Percentiles rank a stretch among this genome's conserved stretches.
Evolutionary conservation across 495 filamentous ascomycete species (phyloP).

Genomic region (Xylaria palmicola): DNA sequence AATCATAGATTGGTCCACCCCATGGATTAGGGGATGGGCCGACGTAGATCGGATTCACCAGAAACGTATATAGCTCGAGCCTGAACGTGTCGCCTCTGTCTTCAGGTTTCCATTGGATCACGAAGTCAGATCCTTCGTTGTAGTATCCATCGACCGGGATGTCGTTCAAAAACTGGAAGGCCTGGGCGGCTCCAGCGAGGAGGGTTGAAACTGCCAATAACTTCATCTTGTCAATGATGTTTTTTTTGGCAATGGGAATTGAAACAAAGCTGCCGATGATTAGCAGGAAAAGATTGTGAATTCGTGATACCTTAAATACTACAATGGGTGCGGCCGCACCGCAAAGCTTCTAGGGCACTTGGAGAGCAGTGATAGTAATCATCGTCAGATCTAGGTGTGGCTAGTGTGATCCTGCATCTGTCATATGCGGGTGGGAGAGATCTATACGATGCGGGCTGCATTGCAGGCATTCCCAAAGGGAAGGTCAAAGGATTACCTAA

Average conservation of each 20-base stretch:
- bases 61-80: conserved; percentile 3
- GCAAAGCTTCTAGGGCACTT: not conserved
- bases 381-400: not conserved
- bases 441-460: not conserved
- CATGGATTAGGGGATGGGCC: not conserved
- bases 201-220: not conserved
- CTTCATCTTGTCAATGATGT: not conserved
- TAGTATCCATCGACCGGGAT: conserved; percentile 4
- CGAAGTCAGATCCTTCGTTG: not conserved
- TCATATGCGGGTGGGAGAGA: not conserved
- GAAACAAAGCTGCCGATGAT: not conserved
- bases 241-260: not conserved
- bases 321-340: not conserved
- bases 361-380: conserved; percentile 3
- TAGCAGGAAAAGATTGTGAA: not conserved
- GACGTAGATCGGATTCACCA: not conserved
- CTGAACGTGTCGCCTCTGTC: not conserved
- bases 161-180: conserved; percentile 4
- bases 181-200: conserved; percentile 2
- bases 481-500: not conserved
- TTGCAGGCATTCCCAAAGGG: not conserved
- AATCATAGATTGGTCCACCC: not conserved
- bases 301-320: conserved; percentile 1
- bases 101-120: not conserved
- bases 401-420: not conserved